Conservation (phyloP, 2,329 filamentous ascomycete genomes). For the Coniosporium tulheliwenetii region DNA sequence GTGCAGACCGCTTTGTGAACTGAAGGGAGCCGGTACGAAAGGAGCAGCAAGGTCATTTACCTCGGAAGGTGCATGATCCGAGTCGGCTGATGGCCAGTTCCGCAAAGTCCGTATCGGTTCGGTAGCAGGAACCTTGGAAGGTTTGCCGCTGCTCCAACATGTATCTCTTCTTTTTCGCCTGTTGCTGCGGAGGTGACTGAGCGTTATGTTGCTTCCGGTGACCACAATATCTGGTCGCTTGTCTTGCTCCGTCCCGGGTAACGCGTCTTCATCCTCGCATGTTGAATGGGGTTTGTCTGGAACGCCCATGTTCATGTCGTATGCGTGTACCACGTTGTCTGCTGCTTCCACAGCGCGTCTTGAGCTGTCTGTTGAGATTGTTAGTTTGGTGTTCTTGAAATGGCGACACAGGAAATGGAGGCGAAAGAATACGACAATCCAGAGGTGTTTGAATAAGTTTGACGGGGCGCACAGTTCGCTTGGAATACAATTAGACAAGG, state of each 20-base stretch:
- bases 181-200: constrained; percentile 2
- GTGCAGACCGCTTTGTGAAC: too few relatives aligned
- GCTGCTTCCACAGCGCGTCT: constrained; percentile 57
- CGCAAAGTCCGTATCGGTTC: too few relatives aligned
- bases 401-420: background rate
- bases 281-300: constrained; percentile 43
- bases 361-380: constrained; percentile 41
- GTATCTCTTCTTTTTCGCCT: too few relatives aligned
- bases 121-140: too few relatives aligned
- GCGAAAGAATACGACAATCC: background rate
- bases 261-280: constrained; percentile 10
- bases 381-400: constrained; percentile 4
- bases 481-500: background rate
- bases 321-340: constrained; percentile 61
- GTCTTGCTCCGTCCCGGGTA: constrained; percentile 12
- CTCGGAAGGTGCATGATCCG: too few relatives aligned
- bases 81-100: too few relatives aligned
- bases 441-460: background rate
- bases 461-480: background rate
- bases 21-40: too few relatives aligned
- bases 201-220: constrained; percentile 23
- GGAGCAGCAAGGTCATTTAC: too few relatives aligned
- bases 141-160: too few relatives aligned
- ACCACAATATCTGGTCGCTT: constrained; percentile 27
- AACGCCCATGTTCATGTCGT: constrained; percentile 60